A percentile compares a stretch with the other conserved stretches of the same genome.
Evolutionary conservation across 345 rosid genomes (phyloP).

Genomic region (Iberis pinnata): DNA sequence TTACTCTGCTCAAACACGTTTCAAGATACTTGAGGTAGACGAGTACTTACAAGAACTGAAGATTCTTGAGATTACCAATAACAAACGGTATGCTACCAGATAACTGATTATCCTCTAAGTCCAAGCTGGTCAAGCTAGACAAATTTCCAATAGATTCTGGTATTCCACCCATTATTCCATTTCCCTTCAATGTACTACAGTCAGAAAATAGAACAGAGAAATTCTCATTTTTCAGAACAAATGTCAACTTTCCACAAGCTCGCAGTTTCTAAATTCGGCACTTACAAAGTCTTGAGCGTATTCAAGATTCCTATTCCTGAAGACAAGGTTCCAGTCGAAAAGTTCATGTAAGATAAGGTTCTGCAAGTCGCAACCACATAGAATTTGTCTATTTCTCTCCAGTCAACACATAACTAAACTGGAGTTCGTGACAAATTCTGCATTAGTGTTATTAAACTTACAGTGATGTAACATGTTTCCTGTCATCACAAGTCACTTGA

Average conservation of each 20-base stretch:
- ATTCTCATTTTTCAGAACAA: too few relatives aligned
- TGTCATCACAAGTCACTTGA: constrained; percentile 54
- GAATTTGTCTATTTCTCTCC: too few relatives aligned
- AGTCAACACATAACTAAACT: too few relatives aligned
- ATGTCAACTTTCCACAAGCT: too few relatives aligned
- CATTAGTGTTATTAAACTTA: constrained; percentile 32
- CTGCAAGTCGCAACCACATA: constrained; percentile 38
- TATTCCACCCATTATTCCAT: constrained; percentile 76
- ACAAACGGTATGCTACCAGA: constrained; percentile 75
- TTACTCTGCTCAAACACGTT: constrained; percentile 13
- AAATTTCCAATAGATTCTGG: constrained; percentile 85
- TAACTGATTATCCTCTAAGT: constrained; percentile 75
- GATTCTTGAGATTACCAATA: constrained; percentile 73
- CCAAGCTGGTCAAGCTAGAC: constrained; percentile 72
- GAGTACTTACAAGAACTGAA: constrained; percentile 82
- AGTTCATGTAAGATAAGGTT: constrained; percentile 68
- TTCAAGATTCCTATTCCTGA: constrained; percentile 56
- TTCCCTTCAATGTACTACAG: constrained; percentile 81
- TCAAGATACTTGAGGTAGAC: background rate
- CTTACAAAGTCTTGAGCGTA: constrained; percentile 71
- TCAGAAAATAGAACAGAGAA: constrained; percentile 8
- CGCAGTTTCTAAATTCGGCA: background rate
- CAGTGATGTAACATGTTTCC: constrained; percentile 58
- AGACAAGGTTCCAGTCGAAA: constrained; percentile 59
- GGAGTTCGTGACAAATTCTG: too few relatives aligned